phyloP scores from a whole-genome alignment of 441 rosid genomes.

The Erodium texanum region DNA sequence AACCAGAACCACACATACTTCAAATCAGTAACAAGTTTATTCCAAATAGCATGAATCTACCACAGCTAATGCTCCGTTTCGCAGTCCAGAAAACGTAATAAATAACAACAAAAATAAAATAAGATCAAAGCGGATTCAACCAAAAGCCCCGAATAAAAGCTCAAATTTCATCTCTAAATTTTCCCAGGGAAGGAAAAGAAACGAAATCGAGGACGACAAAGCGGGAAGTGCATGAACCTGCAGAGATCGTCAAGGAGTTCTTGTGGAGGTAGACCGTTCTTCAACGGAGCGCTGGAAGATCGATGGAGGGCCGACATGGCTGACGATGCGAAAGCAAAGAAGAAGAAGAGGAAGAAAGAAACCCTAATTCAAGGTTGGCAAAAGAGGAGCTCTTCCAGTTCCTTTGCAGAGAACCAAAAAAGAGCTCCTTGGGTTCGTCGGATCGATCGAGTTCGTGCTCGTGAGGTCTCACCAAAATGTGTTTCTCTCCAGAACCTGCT shows the following conservation, averaged over 20 bases:
- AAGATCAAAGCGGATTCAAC: neutral
- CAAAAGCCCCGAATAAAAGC: neutral
- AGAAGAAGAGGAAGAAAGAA: too few relatives aligned
- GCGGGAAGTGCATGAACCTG: constrained; percentile 38
- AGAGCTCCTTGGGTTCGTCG: neutral
- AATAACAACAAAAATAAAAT: neutral
- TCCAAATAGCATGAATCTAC: neutral
- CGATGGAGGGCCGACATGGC: constrained; percentile 62
- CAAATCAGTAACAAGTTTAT: neutral
- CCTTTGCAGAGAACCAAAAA: constrained; percentile 8
- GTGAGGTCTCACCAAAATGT: neutral
- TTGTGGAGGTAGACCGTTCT: constrained; percentile 83
- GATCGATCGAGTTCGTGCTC: neutral
- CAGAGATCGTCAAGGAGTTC: constrained; percentile 97
- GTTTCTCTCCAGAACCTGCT: neutral
- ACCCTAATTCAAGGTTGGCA: neutral
- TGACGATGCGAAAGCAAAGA: too few relatives aligned
- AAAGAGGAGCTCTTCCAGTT: constrained; percentile 4
- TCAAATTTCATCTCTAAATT: neutral
- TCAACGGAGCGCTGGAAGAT: constrained; percentile 55
- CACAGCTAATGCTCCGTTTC: neutral
- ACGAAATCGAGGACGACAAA: neutral
- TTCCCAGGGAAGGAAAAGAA: neutral
- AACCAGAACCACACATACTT: neutral
- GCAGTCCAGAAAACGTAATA: neutral